phyloP scores from a whole-genome alignment of 2,329 filamentous ascomycete species.

The Mariannaea sp. region DNA sequence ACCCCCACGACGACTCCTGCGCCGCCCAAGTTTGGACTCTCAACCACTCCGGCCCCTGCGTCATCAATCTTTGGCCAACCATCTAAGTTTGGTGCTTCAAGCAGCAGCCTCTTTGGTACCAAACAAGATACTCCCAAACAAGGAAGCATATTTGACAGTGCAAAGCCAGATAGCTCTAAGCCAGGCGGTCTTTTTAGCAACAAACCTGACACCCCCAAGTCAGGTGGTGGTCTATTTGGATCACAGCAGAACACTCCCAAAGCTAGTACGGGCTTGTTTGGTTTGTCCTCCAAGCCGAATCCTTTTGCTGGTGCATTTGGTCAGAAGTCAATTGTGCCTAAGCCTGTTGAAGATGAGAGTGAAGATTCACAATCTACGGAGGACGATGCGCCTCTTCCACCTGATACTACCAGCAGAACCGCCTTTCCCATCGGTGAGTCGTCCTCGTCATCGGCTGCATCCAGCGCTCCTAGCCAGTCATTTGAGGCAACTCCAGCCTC shows the following conservation, averaged over 20 bases:
- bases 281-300: constrained; percentile 29
- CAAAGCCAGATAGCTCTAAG: no score
- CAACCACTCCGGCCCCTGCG: constrained; percentile 42
- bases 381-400: constrained; percentile 54
- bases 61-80: constrained; percentile 44
- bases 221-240: constrained; percentile 24
- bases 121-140: constrained; percentile 22
- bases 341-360: constrained; percentile 17
- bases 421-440: constrained; percentile 56
- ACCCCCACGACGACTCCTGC: constrained; percentile 60
- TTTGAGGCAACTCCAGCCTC: constrained; percentile 38
- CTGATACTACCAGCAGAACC: constrained; percentile 60
- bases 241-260: constrained; percentile 39
- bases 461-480: constrained; percentile 40
- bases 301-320: constrained; percentile 35
- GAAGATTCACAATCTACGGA: constrained; percentile 45
- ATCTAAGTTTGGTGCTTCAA: constrained; percentile 34
- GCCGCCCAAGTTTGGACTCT: constrained; percentile 51
- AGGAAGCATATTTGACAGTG: no score
- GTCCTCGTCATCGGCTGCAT: constrained; percentile 56
- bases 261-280: constrained; percentile 26
- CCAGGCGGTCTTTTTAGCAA: constrained; percentile 35
- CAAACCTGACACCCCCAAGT: constrained; percentile 25
- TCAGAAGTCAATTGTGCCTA: constrained; percentile 24
- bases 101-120: constrained; percentile 35